Conservation (phyloP, 768 basidiomycete genomes). For the Pilatotrama ljubarskyi region DNA sequence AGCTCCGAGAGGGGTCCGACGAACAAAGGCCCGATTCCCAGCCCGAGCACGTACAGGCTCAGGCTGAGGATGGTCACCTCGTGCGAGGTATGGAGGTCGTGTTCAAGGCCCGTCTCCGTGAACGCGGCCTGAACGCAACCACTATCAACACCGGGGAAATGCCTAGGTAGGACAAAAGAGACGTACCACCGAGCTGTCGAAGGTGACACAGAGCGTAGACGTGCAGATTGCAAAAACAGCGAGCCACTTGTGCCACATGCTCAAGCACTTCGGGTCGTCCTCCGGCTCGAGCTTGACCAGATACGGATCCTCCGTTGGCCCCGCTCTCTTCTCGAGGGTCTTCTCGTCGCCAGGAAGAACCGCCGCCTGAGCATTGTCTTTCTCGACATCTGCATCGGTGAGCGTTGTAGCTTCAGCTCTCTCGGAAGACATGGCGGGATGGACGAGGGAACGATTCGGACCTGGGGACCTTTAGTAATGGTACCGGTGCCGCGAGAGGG, state of each 20-base stretch:
- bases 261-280: slow-evolving; percentile 29
- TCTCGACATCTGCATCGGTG: slow-evolving; percentile 14
- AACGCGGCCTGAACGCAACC: slow-evolving; percentile 49
- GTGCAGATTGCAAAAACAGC: slow-evolving; percentile 26
- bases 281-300: slow-evolving; percentile 25
- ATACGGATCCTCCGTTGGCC: slow-evolving; percentile 13
- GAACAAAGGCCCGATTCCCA: slow-evolving; percentile 34
- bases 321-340: background rate
- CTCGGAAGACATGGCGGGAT: background rate
- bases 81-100: slow-evolving; percentile 51
- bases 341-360: background rate
- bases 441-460: too few species aligned
- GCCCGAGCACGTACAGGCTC: slow-evolving; percentile 44
- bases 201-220: slow-evolving; percentile 38
- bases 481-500: too few species aligned
- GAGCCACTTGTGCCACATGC: slow-evolving; percentile 27
- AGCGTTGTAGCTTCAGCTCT: slow-evolving; percentile 14
- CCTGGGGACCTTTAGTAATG: too few species aligned
- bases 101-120: slow-evolving; percentile 59
- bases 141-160: too few species aligned
- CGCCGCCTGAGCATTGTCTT: slow-evolving; percentile 5
- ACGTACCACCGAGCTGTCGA: slow-evolving; percentile 58
- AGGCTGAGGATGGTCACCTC: slow-evolving; percentile 53
- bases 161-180: background rate
- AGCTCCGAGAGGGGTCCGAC: slow-evolving; percentile 47